Percentiles rank a stretch among this genome's conserved stretches.
Evolutionary conservation across 768 basidiomycete species (phyloP).

Genomic region (Serendipita indica): DNA sequence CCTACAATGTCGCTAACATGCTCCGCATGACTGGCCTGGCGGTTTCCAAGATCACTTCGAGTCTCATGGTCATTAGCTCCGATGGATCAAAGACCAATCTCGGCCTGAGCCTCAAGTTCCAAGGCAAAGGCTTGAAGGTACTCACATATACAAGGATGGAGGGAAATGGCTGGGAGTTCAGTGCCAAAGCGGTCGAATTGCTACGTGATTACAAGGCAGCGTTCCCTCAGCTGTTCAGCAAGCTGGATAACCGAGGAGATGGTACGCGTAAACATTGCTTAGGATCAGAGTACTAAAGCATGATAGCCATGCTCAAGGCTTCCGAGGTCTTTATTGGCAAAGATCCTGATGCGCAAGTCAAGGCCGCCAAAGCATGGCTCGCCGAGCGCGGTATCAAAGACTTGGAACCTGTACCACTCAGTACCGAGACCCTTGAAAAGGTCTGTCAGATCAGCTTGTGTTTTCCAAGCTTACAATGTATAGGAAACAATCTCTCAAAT

Average conservation of each 20-base stretch:
- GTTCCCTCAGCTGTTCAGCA: slow-evolving; percentile 73
- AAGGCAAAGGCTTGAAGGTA: slow-evolving; percentile 85
- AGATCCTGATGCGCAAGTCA: slow-evolving; percentile 54
- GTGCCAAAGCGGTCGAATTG: slow-evolving; percentile 67
- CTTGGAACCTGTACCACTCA: slow-evolving; percentile 84
- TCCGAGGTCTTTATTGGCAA: slow-evolving; percentile 41
- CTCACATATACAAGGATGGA: slow-evolving; percentile 81
- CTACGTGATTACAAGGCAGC: slow-evolving; percentile 67
- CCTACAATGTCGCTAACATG: slow-evolving; percentile 61
- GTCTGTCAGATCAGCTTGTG: slow-evolving; percentile 25
- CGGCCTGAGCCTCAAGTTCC: slow-evolving; percentile 91
- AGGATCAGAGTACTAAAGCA: slow-evolving; percentile 1
- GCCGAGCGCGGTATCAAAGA: slow-evolving; percentile 74
- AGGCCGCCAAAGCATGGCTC: slow-evolving; percentile 74
- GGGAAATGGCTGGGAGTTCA: slow-evolving; percentile 83
- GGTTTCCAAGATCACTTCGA: slow-evolving; percentile 82
- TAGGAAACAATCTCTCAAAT: slow-evolving; percentile 69
- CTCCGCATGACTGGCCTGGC: slow-evolving; percentile 64
- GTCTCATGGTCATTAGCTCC: slow-evolving; percentile 69
- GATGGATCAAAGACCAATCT: slow-evolving; percentile 76
- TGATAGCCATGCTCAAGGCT: slow-evolving; percentile 58
- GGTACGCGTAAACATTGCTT: slow-evolving; percentile 31
- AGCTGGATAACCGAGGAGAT: slow-evolving; percentile 57
- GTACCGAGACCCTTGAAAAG: slow-evolving; percentile 83
- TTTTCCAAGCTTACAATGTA: neutral